phyloP scores from a whole-genome alignment of 805 yeast genomes.

The Pichia heedii region DNA sequence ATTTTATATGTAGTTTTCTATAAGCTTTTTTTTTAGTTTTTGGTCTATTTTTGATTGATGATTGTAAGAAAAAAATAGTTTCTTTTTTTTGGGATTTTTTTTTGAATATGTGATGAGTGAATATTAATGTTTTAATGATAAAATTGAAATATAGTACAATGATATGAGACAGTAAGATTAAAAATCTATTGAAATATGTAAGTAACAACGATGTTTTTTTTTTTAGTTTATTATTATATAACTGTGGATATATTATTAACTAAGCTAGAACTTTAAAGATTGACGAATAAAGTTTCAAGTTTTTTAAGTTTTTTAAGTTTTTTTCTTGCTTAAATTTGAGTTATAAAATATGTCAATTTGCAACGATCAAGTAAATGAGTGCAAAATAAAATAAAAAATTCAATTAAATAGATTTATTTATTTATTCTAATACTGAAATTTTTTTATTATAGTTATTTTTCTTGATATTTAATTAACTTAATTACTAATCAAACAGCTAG shows the following conservation, averaged over 20 bases:
- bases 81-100: background rate
- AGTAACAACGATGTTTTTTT: too few relatives aligned
- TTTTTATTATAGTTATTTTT: background rate
- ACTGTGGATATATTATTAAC: background rate
- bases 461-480: background rate
- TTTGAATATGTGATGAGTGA: background rate
- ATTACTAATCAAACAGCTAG: background rate
- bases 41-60: constrained; percentile 1
- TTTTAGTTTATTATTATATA: background rate
- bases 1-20: constrained; percentile 4
- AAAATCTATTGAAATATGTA: background rate
- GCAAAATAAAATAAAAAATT: constrained; percentile 11
- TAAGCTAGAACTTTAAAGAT: too few relatives aligned
- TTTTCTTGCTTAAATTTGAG: background rate
- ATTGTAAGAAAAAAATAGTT: background rate
- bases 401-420: background rate
- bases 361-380: constrained; percentile 27
- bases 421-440: background rate
- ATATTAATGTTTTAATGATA: background rate
- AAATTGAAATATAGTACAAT: constrained; percentile 5
- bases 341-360: constrained; percentile 8
- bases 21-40: background rate
- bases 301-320: background rate
- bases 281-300: too few relatives aligned
- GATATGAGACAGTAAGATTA: background rate